Conservation (phyloP, 208 protist species). For the Lotmaria passim region DNA sequence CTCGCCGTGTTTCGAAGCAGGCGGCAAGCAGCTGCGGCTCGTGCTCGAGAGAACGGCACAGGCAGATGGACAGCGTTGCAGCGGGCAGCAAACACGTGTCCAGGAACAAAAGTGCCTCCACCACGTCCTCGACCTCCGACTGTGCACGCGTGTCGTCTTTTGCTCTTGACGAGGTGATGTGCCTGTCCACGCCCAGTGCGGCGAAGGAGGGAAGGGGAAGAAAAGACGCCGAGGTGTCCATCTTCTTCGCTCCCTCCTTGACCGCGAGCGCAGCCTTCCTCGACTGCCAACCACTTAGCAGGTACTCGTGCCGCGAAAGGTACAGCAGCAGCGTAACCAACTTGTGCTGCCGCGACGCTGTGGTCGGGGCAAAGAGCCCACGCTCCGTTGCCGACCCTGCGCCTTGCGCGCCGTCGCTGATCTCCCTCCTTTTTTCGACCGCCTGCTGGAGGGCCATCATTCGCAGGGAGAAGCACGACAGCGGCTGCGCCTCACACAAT, state of each 20-base stretch:
- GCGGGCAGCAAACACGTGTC: conserved; percentile 14
- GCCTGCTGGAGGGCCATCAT: not conserved
- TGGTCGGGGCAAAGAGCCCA: not conserved
- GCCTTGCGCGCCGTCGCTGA: not conserved
- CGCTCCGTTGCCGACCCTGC: not conserved
- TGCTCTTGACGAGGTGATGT: not conserved
- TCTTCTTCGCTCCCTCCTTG: not conserved
- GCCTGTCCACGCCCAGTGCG: not conserved
- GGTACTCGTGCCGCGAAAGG: conserved; percentile 22
- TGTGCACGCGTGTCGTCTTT: not conserved
- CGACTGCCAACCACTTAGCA: conserved; percentile 14
- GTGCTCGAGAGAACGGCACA: conserved; percentile 16
- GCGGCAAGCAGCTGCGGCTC: conserved; percentile 4
- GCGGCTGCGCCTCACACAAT: conserved; percentile 16
- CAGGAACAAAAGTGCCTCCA: conserved; percentile 18
- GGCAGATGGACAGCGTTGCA: conserved; percentile 1
- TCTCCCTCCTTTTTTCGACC: not conserved
- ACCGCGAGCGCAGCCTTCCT: not conserved
- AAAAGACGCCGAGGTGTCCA: too few species aligned
- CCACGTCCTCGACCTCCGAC: conserved; percentile 1
- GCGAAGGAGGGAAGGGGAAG: conserved; percentile 1
- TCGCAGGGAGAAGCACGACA: conserved; percentile 7
- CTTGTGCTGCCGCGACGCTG: not conserved
- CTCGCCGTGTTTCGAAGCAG: conserved; percentile 19
- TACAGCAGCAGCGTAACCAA: conserved; percentile 16